A percentile compares a stretch with the other conserved stretches of the same genome.
These are phyloP conservation scores for Fraxinus cuspidata DNA, from an alignment of 257 asterid species.

Conservation along the genomic window DNA sequence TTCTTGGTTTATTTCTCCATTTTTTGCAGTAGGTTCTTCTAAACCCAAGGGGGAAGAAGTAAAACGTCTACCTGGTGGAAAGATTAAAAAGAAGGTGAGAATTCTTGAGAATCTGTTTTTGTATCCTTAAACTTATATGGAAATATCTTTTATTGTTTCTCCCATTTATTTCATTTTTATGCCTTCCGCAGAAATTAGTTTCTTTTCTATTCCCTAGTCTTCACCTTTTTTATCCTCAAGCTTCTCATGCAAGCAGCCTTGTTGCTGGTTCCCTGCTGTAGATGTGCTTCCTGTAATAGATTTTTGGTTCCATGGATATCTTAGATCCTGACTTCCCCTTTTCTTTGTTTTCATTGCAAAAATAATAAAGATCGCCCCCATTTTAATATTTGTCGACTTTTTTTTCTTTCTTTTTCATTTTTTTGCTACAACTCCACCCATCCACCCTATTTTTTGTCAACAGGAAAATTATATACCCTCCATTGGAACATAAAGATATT, in stretches of 20 bases:
- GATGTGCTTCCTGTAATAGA: background rate
- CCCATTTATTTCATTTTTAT: background rate
- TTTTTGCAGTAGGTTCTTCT: conserved; percentile 66
- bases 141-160: no score
- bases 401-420: background rate
- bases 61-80: conserved; percentile 98
- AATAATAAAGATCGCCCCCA: background rate
- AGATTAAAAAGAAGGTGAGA: conserved; percentile 86
- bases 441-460: background rate
- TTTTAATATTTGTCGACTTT: background rate
- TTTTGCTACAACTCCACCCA: background rate
- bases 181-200: background rate
- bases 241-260: background rate
- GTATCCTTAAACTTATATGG: conserved; percentile 8
- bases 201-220: background rate
- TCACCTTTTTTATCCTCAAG: background rate
- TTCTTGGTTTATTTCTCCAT: conserved; percentile 19
- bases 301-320: background rate
- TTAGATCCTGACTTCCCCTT: background rate
- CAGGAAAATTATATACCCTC: background rate
- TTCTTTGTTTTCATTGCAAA: background rate
- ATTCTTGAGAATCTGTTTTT: background rate
- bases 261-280: background rate
- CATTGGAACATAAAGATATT: background rate
- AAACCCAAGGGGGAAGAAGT: conserved; percentile 84